These are phyloP conservation scores for Leavenworthia alabamica DNA, from an alignment of 345 rosid species.

Conservation along the genomic window DNA sequence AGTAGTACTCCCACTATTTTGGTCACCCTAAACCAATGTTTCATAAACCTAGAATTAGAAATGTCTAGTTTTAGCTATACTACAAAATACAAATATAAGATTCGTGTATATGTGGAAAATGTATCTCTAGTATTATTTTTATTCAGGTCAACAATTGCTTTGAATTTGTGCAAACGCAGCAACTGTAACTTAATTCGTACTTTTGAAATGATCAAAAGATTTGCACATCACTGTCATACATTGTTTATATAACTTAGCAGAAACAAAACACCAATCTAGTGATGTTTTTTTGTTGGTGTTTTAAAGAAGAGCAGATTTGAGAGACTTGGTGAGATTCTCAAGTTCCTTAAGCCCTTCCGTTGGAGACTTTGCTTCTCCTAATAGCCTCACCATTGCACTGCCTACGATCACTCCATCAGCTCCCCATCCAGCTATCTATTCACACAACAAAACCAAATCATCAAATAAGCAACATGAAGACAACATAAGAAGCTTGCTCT, in stretches of 20 bases:
- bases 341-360: slow-evolving; percentile 71
- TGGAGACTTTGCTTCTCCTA: slow-evolving; percentile 69
- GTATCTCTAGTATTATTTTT: not conserved
- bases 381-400: slow-evolving; percentile 71
- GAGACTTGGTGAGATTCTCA: slow-evolving; percentile 56
- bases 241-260: not conserved
- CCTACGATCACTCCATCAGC: slow-evolving; percentile 87
- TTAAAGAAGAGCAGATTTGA: slow-evolving; percentile 61
- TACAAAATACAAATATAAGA: no score
- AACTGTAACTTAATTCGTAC: slow-evolving; percentile 3
- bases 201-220: slow-evolving; percentile 9
- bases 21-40: no score
- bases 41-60: no score
- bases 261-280: not conserved
- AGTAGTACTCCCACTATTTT: no score
- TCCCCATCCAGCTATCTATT: slow-evolving; percentile 73
- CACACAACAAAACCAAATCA: not conserved
- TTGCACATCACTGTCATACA: slow-evolving; percentile 12
- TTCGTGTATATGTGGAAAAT: not conserved
- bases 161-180: not conserved
- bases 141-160: not conserved
- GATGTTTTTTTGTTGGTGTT: not conserved
- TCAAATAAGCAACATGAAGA: not conserved
- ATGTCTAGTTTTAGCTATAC: not conserved
- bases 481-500: not conserved